Conservation (phyloP, 2,329 filamentous ascomycete species). For the Capronia epimyces region DNA sequence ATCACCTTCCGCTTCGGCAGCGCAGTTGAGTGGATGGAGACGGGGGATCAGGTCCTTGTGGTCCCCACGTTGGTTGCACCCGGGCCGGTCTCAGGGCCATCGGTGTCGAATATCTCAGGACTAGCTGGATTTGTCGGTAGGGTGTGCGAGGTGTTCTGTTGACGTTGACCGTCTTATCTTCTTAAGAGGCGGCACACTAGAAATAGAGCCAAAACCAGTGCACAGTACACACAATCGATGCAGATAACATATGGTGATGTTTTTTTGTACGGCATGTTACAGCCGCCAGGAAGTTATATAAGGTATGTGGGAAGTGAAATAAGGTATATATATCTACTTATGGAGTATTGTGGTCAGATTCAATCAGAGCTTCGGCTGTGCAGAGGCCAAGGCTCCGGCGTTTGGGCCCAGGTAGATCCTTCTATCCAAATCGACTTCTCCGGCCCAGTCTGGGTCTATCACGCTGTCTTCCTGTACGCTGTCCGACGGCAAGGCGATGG, state of each 20-base stretch:
- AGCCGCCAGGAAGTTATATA: neutral
- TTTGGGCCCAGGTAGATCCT: slow-evolving; percentile 21
- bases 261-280: neutral
- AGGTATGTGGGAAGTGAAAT: too few relatives aligned
- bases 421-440: slow-evolving; percentile 19
- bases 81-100: slow-evolving; percentile 44
- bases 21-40: slow-evolving; percentile 53
- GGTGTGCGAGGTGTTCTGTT: slow-evolving; percentile 31
- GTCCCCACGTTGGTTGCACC: slow-evolving; percentile 54
- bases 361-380: slow-evolving; percentile 14
- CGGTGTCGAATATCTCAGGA: slow-evolving; percentile 46
- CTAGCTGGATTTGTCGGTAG: slow-evolving; percentile 57
- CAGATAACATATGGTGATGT: too few relatives aligned
- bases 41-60: slow-evolving; percentile 53
- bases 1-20: slow-evolving; percentile 55
- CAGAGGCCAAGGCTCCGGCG: neutral
- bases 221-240: too few relatives aligned
- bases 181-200: too few relatives aligned
- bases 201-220: too few relatives aligned
- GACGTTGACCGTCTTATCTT: slow-evolving; percentile 3
- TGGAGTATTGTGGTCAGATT: neutral
- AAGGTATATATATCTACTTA: too few relatives aligned
- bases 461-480: neutral
- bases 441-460: slow-evolving; percentile 1
- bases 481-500: slow-evolving; percentile 12